These are phyloP conservation scores for Amanita rubescens DNA, from an alignment of 768 basidiomycete genomes.

Conservation along the genomic window DNA sequence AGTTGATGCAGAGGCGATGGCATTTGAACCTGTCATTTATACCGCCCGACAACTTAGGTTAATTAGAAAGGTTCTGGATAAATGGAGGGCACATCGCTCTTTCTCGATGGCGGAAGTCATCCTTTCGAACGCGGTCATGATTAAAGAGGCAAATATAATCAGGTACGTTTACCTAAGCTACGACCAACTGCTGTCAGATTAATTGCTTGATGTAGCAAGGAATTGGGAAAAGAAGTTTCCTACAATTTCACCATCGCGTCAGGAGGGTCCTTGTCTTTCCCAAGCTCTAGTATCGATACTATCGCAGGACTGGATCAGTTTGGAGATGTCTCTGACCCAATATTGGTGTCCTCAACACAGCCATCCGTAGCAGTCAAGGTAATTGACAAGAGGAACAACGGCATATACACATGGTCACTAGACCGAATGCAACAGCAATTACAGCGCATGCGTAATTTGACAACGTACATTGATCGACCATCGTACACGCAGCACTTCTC, in stretches of 20 bases:
- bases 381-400: constrained; percentile 78
- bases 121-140: constrained; percentile 71
- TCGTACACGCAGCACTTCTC: constrained; percentile 94
- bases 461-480: constrained; percentile 84
- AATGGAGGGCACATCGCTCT: constrained; percentile 77
- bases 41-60: constrained; percentile 74
- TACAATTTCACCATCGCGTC: constrained; percentile 94
- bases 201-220: constrained; percentile 46
- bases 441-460: constrained; percentile 89
- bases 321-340: constrained; percentile 86
- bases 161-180: constrained; percentile 38
- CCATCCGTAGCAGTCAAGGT: constrained; percentile 89
- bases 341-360: constrained; percentile 63
- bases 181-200: neutral
- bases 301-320: constrained; percentile 87
- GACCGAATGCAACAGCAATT: constrained; percentile 84
- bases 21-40: constrained; percentile 79
- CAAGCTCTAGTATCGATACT: constrained; percentile 76
- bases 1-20: constrained; percentile 48
- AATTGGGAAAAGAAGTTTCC: constrained; percentile 77
- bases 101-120: constrained; percentile 93
- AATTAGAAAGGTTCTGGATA: constrained; percentile 74
- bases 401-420: constrained; percentile 88
- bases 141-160: constrained; percentile 95
- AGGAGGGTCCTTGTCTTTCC: constrained; percentile 69